A percentile compares a stretch with the other conserved stretches of the same genome.
Evolutionary conservation across 768 basidiomycete species (phyloP).

Genomic region (Leccinum boreale): DNA sequence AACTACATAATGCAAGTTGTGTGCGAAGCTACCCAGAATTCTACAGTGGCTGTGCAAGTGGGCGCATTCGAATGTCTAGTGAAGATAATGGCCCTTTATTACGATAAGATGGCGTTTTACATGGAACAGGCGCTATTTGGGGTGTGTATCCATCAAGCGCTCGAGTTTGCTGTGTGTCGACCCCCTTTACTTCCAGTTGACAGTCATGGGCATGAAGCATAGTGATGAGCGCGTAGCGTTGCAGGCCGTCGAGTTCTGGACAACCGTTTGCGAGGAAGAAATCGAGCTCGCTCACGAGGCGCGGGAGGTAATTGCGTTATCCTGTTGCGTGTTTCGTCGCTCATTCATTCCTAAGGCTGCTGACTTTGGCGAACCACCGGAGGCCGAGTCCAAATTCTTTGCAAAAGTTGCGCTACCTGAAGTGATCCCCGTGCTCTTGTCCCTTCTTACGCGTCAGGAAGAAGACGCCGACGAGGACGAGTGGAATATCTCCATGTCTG

Average conservation of each 20-base stretch:
- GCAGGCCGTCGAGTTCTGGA: slow-evolving; percentile 99
- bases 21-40: slow-evolving; percentile 94
- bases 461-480: slow-evolving; percentile 98
- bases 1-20: slow-evolving; percentile 99
- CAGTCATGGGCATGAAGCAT: slow-evolving; percentile 97
- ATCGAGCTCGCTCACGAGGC: slow-evolving; percentile 89
- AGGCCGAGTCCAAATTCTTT: slow-evolving; percentile 84
- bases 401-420: slow-evolving; percentile 94
- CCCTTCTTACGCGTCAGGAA: slow-evolving; percentile 87
- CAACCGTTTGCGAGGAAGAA: slow-evolving; percentile 97
- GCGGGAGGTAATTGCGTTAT: slow-evolving; percentile 61
- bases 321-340: background rate
- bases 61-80: slow-evolving; percentile 95
- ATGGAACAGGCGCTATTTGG: slow-evolving; percentile 99
- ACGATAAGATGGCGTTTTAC: slow-evolving; percentile 98
- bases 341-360: slow-evolving; percentile 54
- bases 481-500: slow-evolving; percentile 98
- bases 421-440: slow-evolving; percentile 88
- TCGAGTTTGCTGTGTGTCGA: slow-evolving; percentile 10
- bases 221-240: slow-evolving; percentile 86
- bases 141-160: slow-evolving; percentile 45
- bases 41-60: slow-evolving; percentile 80
- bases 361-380: slow-evolving; percentile 85
- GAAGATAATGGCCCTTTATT: slow-evolving; percentile 95
- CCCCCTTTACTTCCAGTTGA: slow-evolving; percentile 55